Evolutionary conservation across 2,329 filamentous ascomycete genomes (phyloP).

Genomic region (Hysterium pulicare): DNA sequence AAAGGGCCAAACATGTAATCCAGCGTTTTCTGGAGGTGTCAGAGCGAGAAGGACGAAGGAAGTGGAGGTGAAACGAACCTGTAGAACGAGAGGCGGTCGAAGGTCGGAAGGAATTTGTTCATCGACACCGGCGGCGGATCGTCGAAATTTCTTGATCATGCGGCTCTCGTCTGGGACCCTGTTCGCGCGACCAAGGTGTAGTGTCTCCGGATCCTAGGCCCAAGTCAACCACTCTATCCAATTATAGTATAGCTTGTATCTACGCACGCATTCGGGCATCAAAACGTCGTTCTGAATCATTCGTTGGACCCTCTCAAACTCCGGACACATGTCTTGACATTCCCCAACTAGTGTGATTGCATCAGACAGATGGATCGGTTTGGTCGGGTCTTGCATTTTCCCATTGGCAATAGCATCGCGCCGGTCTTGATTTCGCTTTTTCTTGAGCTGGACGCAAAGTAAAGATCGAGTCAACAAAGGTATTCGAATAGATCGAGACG

Average conservation of each 20-base stretch:
- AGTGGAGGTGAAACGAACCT: conserved; percentile 22
- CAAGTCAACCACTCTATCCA: conserved; percentile 20
- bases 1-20: conserved; percentile 47
- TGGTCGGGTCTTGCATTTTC: conserved; percentile 57
- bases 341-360: conserved; percentile 61
- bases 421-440: conserved; percentile 10
- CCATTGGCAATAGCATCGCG: conserved; percentile 48
- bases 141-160: conserved; percentile 63
- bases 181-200: conserved; percentile 19
- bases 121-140: conserved; percentile 61
- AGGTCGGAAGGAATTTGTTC: conserved; percentile 63
- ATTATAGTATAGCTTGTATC: conserved; percentile 4
- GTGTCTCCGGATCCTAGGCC: conserved; percentile 26
- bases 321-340: conserved; percentile 63
- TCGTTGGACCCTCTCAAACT: conserved; percentile 60
- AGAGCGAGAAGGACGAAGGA: conserved; percentile 43
- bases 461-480: background rate
- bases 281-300: conserved; percentile 62
- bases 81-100: conserved; percentile 51
- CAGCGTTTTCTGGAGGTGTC: conserved; percentile 35
- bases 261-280: conserved; percentile 55
- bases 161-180: conserved; percentile 47
- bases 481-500: background rate
- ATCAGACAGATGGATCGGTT: conserved; percentile 55
- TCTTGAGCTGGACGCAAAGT: conserved; percentile 8